Base-by-base conservation (phyloP, 345 rosid genomes). In the Jatropha curcas region DNA sequence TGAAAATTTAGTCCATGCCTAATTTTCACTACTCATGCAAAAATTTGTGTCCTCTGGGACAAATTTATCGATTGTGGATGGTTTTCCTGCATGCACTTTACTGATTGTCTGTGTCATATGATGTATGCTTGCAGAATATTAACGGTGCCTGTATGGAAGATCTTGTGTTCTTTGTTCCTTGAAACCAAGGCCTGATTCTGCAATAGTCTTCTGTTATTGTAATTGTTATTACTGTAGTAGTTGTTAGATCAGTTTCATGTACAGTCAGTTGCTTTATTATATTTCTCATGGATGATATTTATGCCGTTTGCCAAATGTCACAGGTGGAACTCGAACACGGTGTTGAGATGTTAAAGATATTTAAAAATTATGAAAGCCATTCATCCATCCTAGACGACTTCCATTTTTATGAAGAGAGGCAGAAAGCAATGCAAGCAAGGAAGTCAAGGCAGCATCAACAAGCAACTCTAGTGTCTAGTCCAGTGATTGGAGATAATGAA, bases 301-400 rank as follows among this genome's bases (percentile, higher is more conserved):
- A 25, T 35, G 7, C 14, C 35, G 28, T 50, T 22, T 37, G 30
- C 60, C 8, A 50, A 27, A 67, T 60, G 19, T 63, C 82, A 68
- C 84, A 87, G 98, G 92, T 93, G 53, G 86, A 85, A 71, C 57
- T 89, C 63, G 85, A 83, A 48, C 93, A 86, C 37, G 97, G 98
- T 28, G 77, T 83, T 59, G 92, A 89, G 83, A 89, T 89, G 82
- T 69, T 93, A 68, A 82, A 85, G 58, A 86, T 90, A 51, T 93
- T 88, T 62, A 82, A 84, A 59, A 76, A 74, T 55, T 84, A 82
- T 62, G 83, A 78, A 67, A 80, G 71, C 53, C 79, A 74, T 58
- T 83, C 94, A 9, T 92, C 94, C 61, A 86, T 89, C 74, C 84
- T 92, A 12, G 94, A 92, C 71, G 98, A 92, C 68, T 92, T 89